A percentile compares a stretch with the other conserved stretches of the same genome.
These are phyloP conservation scores for Eucalyptus globulus DNA, from an alignment of 345 rosid species.

Conservation along the genomic window DNA sequence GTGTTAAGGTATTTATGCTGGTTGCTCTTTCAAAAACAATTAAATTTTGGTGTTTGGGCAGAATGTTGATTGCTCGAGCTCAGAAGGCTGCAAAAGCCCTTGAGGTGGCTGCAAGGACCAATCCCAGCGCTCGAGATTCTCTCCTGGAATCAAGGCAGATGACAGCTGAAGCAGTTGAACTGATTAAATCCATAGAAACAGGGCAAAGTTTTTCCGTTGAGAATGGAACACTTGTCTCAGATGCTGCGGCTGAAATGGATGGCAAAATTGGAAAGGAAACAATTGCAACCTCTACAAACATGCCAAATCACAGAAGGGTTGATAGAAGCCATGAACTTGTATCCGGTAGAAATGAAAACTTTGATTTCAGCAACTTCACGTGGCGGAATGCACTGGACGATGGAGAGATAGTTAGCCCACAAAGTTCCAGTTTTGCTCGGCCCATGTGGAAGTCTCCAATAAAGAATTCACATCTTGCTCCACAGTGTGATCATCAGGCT, in stretches of 20 bases:
- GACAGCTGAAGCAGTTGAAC: conserved; percentile 77
- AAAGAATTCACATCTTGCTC: background rate
- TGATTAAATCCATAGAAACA: conserved; percentile 44
- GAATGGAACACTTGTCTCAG: background rate
- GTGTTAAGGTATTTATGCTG: background rate
- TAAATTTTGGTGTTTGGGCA: conserved; percentile 6
- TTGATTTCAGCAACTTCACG: background rate
- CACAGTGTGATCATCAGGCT: background rate
- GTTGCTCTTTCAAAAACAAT: background rate
- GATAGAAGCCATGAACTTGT: background rate
- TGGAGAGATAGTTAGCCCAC: background rate
- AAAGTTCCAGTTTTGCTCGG: background rate
- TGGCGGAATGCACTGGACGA: background rate
- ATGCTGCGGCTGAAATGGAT: background rate
- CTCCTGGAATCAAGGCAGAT: conserved; percentile 72
- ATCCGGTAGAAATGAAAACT: background rate
- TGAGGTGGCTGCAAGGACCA: conserved; percentile 61
- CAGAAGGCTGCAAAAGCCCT: conserved; percentile 83
- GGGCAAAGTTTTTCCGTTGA: background rate
- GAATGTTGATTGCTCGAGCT: conserved; percentile 74
- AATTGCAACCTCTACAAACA: background rate
- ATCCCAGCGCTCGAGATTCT: conserved; percentile 66
- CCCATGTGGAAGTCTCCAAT: background rate
- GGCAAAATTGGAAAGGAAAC: background rate
- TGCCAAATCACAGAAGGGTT: background rate